phyloP scores from a whole-genome alignment of 306 rosid species.

The Heteromeles arbutifolia region DNA sequence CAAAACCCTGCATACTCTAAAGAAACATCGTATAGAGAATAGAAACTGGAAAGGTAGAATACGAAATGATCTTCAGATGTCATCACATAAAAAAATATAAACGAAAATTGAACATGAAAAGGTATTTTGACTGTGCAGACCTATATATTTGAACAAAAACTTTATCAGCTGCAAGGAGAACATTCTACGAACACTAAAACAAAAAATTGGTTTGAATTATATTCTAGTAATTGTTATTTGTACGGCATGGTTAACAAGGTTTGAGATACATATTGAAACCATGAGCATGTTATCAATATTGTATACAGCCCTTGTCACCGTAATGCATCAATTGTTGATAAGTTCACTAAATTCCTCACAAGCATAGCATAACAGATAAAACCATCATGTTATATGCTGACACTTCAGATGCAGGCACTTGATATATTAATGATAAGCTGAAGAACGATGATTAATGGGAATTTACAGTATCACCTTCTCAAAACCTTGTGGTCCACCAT shows the following conservation, averaged over 20 bases:
- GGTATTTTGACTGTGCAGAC: not conserved
- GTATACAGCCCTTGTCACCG: not conserved
- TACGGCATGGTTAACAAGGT: not conserved
- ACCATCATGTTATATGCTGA: not conserved
- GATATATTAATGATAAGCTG: not conserved
- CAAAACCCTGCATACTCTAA: not conserved
- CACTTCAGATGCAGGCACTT: not conserved
- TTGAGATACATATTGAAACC: not conserved
- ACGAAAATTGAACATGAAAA: not conserved
- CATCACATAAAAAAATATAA: not conserved
- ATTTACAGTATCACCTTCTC: slow-evolving; percentile 56
- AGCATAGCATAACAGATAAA: not conserved
- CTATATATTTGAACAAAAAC: not conserved
- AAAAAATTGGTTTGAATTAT: not conserved
- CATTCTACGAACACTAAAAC: not conserved
- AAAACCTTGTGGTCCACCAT: slow-evolving; percentile 82
- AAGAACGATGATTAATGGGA: not conserved
- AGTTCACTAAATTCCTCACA: not conserved
- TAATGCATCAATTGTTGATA: not conserved
- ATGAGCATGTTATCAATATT: not conserved
- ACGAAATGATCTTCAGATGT: not conserved
- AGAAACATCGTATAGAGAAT: not conserved
- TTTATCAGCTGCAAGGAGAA: not conserved
- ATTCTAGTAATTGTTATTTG: not conserved
- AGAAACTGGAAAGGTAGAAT: not conserved